Evolutionary conservation across 2,329 filamentous ascomycete species (phyloP).

Genomic region (Diaporthe vexans): DNA sequence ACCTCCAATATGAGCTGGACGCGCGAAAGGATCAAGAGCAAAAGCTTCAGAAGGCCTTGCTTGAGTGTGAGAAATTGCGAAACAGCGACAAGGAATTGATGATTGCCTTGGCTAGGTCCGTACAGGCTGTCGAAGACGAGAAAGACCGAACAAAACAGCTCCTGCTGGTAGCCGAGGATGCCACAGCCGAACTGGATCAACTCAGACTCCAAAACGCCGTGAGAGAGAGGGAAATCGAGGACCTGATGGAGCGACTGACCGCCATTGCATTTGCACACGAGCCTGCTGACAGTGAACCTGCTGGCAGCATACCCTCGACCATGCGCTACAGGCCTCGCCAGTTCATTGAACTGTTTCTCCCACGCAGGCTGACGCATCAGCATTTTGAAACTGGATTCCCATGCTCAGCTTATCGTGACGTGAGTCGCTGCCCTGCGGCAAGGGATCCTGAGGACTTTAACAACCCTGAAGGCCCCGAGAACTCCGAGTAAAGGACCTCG

Average conservation of each 20-base stretch:
- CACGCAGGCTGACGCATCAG: not conserved
- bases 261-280: constrained; percentile 44
- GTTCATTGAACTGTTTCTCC: not conserved
- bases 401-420: too few relatives aligned
- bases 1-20: constrained; percentile 68
- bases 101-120: constrained; percentile 46
- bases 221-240: constrained; percentile 68
- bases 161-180: constrained; percentile 50
- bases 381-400: too few relatives aligned
- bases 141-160: constrained; percentile 46
- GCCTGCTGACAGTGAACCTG: not conserved
- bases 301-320: not conserved
- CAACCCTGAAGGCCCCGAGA: too few relatives aligned
- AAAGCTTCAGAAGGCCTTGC: constrained; percentile 47
- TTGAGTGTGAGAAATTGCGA: constrained; percentile 52
- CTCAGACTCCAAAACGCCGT: constrained; percentile 59
- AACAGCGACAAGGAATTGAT: constrained; percentile 47
- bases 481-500: not conserved
- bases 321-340: not conserved
- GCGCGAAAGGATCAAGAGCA: constrained; percentile 54
- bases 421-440: not conserved
- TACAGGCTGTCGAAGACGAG: constrained; percentile 47
- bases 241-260: constrained; percentile 72
- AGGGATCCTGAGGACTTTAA: not conserved
- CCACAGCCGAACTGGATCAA: constrained; percentile 56